Percentiles rank a stretch among this genome's conserved stretches.
These are phyloP conservation scores for Xerocomus brunneocitrinus DNA, from an alignment of 768 basidiomycete genomes.

Conservation along the genomic window DNA sequence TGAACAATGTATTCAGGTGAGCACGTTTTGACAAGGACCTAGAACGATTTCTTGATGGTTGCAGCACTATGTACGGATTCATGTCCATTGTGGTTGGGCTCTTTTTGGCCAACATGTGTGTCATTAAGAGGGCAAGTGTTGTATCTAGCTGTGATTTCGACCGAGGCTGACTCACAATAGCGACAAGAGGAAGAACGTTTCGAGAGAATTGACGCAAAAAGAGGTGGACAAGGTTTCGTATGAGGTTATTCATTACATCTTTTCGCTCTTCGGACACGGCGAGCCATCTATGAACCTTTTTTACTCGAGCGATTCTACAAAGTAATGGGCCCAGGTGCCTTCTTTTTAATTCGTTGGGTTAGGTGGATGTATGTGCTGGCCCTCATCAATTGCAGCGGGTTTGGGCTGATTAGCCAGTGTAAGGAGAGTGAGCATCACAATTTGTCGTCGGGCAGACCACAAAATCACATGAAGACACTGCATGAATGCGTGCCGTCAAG, in stretches of 20 bases:
- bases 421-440: no score
- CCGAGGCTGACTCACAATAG: constrained; percentile 35
- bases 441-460: no score
- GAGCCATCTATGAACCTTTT: background rate
- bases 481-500: no score
- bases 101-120: constrained; percentile 76
- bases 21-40: background rate
- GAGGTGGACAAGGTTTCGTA: constrained; percentile 83
- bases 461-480: no score
- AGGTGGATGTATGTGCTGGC: background rate
- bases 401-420: no score
- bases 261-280: background rate
- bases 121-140: constrained; percentile 66
- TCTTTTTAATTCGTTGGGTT: background rate
- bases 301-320: no score
- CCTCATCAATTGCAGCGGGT: no score
- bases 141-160: background rate
- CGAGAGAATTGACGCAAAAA: constrained; percentile 85
- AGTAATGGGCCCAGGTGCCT: no score
- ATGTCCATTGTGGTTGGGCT: constrained; percentile 74
- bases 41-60: background rate
- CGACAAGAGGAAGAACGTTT: constrained; percentile 79
- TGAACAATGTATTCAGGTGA: constrained; percentile 86
- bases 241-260: constrained; percentile 31
- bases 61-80: constrained; percentile 71